Evolutionary conservation across 2,329 filamentous ascomycete genomes (phyloP).

Genomic region (Fusarium lyarnte): DNA sequence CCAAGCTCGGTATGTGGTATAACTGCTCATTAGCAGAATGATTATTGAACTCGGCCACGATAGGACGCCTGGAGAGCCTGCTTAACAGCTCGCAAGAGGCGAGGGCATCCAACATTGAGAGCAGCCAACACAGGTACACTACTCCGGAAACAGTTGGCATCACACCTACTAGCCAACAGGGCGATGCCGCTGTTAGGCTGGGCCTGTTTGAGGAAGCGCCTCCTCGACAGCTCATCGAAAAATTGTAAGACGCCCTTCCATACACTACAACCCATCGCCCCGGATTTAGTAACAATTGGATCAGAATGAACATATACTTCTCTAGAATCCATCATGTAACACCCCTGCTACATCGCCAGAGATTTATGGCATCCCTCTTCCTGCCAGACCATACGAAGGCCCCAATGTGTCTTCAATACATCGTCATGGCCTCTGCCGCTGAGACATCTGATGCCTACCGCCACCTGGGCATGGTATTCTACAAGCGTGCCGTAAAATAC

Average conservation of each 20-base stretch:
- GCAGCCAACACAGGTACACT: background rate
- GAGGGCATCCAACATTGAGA: no score
- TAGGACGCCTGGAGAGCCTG: conserved; percentile 6
- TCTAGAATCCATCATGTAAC: background rate
- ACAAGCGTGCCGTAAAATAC: conserved; percentile 1
- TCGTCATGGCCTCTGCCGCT: conserved; percentile 17
- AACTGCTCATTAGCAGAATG: accelerated
- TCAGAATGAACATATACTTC: conserved; percentile 6
- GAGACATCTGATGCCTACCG: background rate
- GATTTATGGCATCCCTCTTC: background rate
- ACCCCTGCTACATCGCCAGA: conserved; percentile 9
- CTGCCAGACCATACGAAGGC: background rate
- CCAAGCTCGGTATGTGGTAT: background rate
- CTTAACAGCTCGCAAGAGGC: background rate
- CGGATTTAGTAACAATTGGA: background rate
- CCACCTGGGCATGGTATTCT: background rate
- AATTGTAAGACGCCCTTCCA: background rate
- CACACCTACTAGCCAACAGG: background rate
- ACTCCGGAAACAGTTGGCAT: accelerated
- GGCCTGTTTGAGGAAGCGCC: background rate
- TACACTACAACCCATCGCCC: background rate
- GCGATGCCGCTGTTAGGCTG: background rate
- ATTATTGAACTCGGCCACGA: background rate
- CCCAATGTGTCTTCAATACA: conserved; percentile 22
- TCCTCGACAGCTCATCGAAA: conserved; percentile 4